These are phyloP conservation scores for Albugo laibachii DNA, from an alignment of 352 stramenopile species.

Conservation along the genomic window DNA sequence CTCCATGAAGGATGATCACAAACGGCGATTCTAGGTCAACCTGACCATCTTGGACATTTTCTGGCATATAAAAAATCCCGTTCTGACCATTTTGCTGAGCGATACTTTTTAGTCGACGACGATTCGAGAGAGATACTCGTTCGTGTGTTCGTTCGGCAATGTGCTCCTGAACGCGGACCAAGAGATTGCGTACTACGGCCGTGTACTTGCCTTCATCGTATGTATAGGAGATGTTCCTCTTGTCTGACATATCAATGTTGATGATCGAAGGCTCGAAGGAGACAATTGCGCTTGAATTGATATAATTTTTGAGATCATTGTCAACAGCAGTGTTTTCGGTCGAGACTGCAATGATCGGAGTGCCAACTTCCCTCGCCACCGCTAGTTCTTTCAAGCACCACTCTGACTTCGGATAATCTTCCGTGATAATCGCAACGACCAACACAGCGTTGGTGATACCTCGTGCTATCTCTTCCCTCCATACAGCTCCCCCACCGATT, in stretches of 20 bases:
- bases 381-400: slow-evolving; percentile 70
- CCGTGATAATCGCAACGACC: slow-evolving; percentile 48
- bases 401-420: slow-evolving; percentile 47
- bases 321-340: slow-evolving; percentile 29
- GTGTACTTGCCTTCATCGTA: slow-evolving; percentile 40
- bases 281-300: slow-evolving; percentile 70
- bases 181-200: slow-evolving; percentile 32
- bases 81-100: neutral
- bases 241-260: slow-evolving; percentile 26
- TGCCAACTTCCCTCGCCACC: slow-evolving; percentile 43
- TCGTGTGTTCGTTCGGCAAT: slow-evolving; percentile 31
- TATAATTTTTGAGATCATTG: slow-evolving; percentile 67
- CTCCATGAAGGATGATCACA: slow-evolving; percentile 50
- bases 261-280: slow-evolving; percentile 55
- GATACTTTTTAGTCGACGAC: slow-evolving; percentile 3
- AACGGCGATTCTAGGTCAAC: slow-evolving; percentile 16
- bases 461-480: slow-evolving; percentile 61
- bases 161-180: slow-evolving; percentile 56
- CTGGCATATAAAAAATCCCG: neutral
- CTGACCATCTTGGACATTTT: neutral
- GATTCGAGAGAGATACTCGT: slow-evolving; percentile 18
- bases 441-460: slow-evolving; percentile 56
- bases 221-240: slow-evolving; percentile 35
- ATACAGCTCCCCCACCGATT: slow-evolving; percentile 59
- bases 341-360: slow-evolving; percentile 45